Percentiles rank a stretch among this genome's conserved stretches.
Conservation (phyloP, 768 basidiomycete species). For the Chalciporus sphaerocephalus region DNA sequence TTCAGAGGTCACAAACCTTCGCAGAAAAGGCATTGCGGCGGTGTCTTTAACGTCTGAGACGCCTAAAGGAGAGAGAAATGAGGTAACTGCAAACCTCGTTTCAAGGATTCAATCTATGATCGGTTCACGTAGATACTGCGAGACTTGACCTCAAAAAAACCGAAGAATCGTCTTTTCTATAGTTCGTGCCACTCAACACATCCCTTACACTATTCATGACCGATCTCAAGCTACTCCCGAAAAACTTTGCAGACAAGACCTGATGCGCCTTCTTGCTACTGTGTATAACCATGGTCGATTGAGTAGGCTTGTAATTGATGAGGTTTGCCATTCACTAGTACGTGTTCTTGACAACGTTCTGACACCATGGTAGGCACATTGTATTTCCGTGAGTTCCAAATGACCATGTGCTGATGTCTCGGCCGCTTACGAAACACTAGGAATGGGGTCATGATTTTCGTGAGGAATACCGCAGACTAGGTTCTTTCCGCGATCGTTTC, state of each 20-base stretch:
- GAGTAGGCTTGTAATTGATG: constrained; percentile 76
- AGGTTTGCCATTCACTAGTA: constrained; percentile 41
- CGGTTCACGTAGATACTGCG: constrained; percentile 46
- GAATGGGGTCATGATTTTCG: constrained; percentile 88
- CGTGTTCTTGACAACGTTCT: constrained; percentile 1
- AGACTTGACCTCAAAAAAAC: constrained; percentile 58
- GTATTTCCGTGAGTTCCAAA: constrained; percentile 60
- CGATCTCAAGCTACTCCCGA: constrained; percentile 66
- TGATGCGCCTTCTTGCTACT: constrained; percentile 45
- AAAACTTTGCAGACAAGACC: constrained; percentile 53
- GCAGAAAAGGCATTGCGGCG: constrained; percentile 50
- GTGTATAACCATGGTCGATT: constrained; percentile 55
- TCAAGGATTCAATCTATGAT: not conserved
- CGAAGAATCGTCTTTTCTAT: constrained; percentile 62
- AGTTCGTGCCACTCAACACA: constrained; percentile 40
- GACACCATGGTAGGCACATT: constrained; percentile 55
- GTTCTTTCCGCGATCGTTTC: constrained; percentile 63
- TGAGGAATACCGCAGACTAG: constrained; percentile 66
- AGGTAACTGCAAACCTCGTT: constrained; percentile 35
- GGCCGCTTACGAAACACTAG: constrained; percentile 30
- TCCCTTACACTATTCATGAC: not conserved
- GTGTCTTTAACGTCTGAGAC: constrained; percentile 69
- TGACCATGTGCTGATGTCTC: not conserved
- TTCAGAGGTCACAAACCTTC: constrained; percentile 62
- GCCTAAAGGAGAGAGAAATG: constrained; percentile 43